A percentile compares a stretch with the other conserved stretches of the same genome.
Evolutionary conservation across 805 yeast species (phyloP).

Genomic region (Naumovozyma dairenensis): DNA sequence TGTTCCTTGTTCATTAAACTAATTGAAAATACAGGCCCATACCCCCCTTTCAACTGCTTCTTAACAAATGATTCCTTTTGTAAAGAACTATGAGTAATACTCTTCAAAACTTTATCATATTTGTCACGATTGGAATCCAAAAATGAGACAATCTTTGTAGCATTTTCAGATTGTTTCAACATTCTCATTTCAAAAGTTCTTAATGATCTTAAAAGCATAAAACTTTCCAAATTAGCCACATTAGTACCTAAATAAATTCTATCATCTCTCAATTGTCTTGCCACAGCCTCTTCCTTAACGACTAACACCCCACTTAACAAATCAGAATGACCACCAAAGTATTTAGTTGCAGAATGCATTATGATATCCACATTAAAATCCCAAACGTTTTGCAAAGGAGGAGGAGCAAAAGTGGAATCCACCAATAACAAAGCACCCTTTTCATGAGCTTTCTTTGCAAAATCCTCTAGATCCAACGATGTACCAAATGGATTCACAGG

Average conservation of each 20-base stretch:
- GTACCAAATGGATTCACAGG: conserved; percentile 82
- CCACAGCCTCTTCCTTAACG: conserved; percentile 44
- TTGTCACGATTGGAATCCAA: conserved; percentile 40
- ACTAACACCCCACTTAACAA: conserved; percentile 71
- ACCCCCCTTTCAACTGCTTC: conserved; percentile 56
- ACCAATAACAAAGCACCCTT: conserved; percentile 65
- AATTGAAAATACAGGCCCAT: conserved; percentile 69
- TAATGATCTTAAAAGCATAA: conserved; percentile 64
- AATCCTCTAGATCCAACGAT: conserved; percentile 49
- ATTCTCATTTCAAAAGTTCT: conserved; percentile 74
- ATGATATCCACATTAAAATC: conserved; percentile 76
- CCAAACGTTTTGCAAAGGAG: conserved; percentile 77
- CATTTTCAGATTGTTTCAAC: conserved; percentile 52
- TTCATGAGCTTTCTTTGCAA: conserved; percentile 62
- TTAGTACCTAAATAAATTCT: conserved; percentile 70
- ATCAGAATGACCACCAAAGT: conserved; percentile 94
- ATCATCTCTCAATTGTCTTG: conserved; percentile 44
- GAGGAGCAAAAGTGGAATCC: conserved; percentile 92
- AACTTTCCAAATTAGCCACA: conserved; percentile 68
- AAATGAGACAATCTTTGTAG: conserved; percentile 49
- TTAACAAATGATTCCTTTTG: conserved; percentile 62
- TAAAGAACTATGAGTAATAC: conserved; percentile 62
- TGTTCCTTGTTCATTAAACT: conserved; percentile 38
- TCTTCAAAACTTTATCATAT: conserved; percentile 38
- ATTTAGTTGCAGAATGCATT: conserved; percentile 91